Percentiles rank a stretch among this genome's conserved stretches.
Conservation (phyloP, 2,329 filamentous ascomycete genomes). For the Pseudonectria foliicola region DNA sequence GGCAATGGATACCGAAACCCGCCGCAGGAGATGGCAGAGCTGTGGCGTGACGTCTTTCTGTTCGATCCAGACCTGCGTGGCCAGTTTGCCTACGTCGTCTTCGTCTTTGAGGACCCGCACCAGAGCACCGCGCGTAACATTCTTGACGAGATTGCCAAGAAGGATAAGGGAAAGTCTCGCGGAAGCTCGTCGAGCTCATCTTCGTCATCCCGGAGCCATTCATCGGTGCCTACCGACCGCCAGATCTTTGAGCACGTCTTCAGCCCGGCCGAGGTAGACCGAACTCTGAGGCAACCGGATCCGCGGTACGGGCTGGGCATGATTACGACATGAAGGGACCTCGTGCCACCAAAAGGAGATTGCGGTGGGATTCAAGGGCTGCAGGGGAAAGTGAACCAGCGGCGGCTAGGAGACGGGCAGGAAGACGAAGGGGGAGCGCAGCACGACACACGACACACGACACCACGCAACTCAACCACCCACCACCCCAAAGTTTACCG, state of each 20-base stretch:
- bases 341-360: too few species aligned
- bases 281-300: constrained; percentile 44
- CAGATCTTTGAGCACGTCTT: constrained; percentile 50
- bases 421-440: too few species aligned
- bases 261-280: constrained; percentile 40
- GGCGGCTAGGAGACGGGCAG: too few species aligned
- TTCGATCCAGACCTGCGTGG: constrained; percentile 56
- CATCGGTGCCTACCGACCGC: constrained; percentile 35
- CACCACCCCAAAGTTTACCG: too few species aligned
- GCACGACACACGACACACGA: too few species aligned
- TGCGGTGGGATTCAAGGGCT: too few species aligned
- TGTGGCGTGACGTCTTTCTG: constrained; percentile 59
- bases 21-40: constrained; percentile 54
- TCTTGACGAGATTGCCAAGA: constrained; percentile 49
- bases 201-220: constrained; percentile 20
- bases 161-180: constrained; percentile 32
- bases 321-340: constrained; percentile 34
- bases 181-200: constrained; percentile 21
- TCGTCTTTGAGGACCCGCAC: constrained; percentile 53
- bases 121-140: constrained; percentile 49
- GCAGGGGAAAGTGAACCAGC: too few species aligned
- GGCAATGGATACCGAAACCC: constrained; percentile 59
- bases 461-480: too few species aligned
- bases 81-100: constrained; percentile 54
- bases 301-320: constrained; percentile 48